Evolutionary conservation across 164 flowering plant species (phyloP), one percentile per base, ranked within the genome.

Genomic region (Sedum album): DNA sequence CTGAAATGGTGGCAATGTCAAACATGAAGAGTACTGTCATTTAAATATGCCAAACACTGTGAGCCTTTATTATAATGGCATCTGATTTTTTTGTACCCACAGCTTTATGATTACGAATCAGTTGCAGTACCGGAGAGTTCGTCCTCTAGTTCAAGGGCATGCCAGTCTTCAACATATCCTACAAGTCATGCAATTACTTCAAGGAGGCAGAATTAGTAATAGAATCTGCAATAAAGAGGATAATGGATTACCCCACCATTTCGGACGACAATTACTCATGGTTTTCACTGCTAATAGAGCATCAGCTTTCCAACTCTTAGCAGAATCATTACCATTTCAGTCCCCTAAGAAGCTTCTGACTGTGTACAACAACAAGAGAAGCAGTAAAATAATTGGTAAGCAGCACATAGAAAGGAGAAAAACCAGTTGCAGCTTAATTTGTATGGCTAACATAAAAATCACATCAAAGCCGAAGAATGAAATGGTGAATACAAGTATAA

Each of bases 31-130:
- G n/a, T n/a, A n/a, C n/a, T n/a, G n/a, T n/a, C n/a, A n/a, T n/a
- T n/a, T n/a, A n/a, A n/a, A 86, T 14, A 63, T 75, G 28, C 83
- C 92, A 31, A 78, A 80, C 74, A 89, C 81, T 65, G 82, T 87
- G 30, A 91, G 97, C 69, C 93, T 91, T 44, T 97, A 93, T 76
- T 91, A 93, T 65, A 81, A 83, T 7, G 97, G 98, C 9, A 74
- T 79, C 2, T 94, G 97, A 55, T 89, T 93, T 91, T 88, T 71
- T 86, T 94, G 25, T 74, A 81, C 65, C 75, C 78, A 2, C 97
- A 93, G 75, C 75, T 82, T 39, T 82, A 81, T 14, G 68, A 66
- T n/a, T 79, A 73, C 25, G 61, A 60, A 67, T 66, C 76, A 31
- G 55, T 79, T 1, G n/a, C 18, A 17, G 15, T 67, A 21, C 55